phyloP scores from a whole-genome alignment of 305 asterid species.

The Stenogyne calaminthoides region DNA sequence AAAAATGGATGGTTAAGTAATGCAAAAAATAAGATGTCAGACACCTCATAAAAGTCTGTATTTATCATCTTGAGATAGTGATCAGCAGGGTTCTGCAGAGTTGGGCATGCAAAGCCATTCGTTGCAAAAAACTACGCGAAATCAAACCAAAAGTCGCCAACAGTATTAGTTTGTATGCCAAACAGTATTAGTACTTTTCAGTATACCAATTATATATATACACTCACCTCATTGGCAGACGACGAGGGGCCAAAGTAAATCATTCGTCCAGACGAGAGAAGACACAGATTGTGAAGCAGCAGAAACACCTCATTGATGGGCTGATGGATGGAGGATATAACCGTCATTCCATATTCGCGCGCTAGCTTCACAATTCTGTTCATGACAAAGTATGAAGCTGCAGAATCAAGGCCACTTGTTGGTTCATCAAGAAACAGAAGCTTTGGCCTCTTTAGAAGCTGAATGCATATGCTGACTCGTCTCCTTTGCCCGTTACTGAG shows the following conservation, averaged over 20 bases:
- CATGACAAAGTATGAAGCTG: constrained; percentile 62
- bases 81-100: constrained; percentile 62
- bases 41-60: constrained; percentile 67
- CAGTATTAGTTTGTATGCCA: no score
- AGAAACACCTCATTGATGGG: constrained; percentile 54
- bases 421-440: constrained; percentile 66
- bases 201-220: no score
- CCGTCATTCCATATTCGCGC: constrained; percentile 44
- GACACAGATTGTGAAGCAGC: constrained; percentile 52
- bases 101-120: constrained; percentile 59
- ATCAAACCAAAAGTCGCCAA: constrained; percentile 8
- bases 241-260: constrained; percentile 52
- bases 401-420: constrained; percentile 61
- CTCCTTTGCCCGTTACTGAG: constrained; percentile 58
- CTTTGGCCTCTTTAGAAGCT: constrained; percentile 51
- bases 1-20: background rate
- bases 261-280: constrained; percentile 52
- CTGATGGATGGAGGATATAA: constrained; percentile 58
- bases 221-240: constrained; percentile 47
- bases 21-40: background rate
- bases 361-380: constrained; percentile 46
- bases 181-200: no score
- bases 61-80: constrained; percentile 65
- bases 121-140: constrained; percentile 50
- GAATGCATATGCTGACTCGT: constrained; percentile 61